A percentile compares a stretch with the other conserved stretches of the same genome.
phyloP scores from a whole-genome alignment of 2,329 filamentous ascomycete genomes.

The Leptographium flavum region DNA sequence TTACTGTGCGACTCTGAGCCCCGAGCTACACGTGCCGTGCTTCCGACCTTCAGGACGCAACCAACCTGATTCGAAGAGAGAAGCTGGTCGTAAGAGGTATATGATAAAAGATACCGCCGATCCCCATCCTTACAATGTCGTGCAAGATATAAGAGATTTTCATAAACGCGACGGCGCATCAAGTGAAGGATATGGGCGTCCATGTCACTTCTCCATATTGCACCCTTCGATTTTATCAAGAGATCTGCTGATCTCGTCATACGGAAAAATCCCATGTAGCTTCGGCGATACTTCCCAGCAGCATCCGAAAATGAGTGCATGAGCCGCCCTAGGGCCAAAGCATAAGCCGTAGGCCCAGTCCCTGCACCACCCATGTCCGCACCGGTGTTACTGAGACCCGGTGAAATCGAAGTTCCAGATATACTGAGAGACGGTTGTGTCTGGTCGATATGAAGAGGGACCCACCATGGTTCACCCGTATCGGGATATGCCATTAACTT shows the following conservation, averaged over 20 bases:
- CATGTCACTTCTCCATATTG: constrained; percentile 42
- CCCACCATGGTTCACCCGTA: constrained; percentile 37
- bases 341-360: constrained; percentile 12
- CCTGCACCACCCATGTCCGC: background rate
- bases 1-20: too few relatives aligned
- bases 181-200: constrained; percentile 32
- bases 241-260: background rate
- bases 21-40: background rate
- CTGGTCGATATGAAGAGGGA: constrained; percentile 23
- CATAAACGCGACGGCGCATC: constrained; percentile 31
- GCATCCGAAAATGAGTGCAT: constrained; percentile 13
- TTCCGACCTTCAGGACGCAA: constrained; percentile 2
- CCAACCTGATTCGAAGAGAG: background rate
- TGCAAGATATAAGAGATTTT: constrained; percentile 28
- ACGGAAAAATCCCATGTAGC: constrained; percentile 2
- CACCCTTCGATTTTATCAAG: constrained; percentile 3
- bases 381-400: background rate
- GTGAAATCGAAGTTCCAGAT: background rate
- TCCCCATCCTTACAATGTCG: constrained; percentile 14
- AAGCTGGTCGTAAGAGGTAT: constrained; percentile 10
- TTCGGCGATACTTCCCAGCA: constrained; percentile 9
- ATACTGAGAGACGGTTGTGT: background rate
- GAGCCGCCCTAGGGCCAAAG: constrained; percentile 19
- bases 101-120: constrained; percentile 27
- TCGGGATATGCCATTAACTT: constrained; percentile 39